Percentiles rank a stretch among this genome's conserved stretches.
phyloP scores from a whole-genome alignment of 768 basidiomycete species.

The Mrakia hoshinonis region DNA sequence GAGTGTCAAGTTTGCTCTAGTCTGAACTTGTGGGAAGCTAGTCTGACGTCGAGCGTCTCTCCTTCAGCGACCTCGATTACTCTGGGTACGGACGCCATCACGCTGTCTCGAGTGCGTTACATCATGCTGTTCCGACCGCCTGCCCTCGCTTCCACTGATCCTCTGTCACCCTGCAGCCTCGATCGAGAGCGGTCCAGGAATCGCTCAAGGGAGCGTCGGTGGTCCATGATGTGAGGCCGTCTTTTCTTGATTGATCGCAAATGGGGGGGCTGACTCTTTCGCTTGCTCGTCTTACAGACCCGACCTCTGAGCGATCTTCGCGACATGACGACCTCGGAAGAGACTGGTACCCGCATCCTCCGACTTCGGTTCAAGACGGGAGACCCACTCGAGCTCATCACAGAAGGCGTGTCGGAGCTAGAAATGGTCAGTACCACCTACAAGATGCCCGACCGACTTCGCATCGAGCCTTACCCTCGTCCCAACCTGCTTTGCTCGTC shows the following conservation, averaged over 20 bases:
- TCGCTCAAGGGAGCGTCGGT: not conserved
- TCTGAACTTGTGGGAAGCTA: not conserved
- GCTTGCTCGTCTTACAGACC: too few relatives aligned
- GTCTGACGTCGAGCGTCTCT: not conserved
- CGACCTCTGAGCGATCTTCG: constrained; percentile 6
- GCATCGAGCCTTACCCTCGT: not conserved
- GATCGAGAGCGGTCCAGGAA: not conserved
- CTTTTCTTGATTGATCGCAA: too few relatives aligned
- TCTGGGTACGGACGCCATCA: not conserved
- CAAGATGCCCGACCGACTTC: not conserved
- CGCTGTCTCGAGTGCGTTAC: not conserved
- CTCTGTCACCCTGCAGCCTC: not conserved
- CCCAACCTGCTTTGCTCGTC: not conserved
- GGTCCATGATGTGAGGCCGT: not conserved
- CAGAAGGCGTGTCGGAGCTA: not conserved
- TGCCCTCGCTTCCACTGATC: not conserved
- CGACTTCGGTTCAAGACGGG: not conserved
- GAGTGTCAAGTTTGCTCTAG: not conserved
- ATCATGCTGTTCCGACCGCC: too few relatives aligned
- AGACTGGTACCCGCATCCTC: not conserved
- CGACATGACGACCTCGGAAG: not conserved
- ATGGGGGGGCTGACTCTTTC: too few relatives aligned
- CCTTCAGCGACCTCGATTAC: not conserved
- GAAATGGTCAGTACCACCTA: not conserved
- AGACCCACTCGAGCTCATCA: not conserved